Conservation (phyloP, 257 asterid species). For the Gentiana dahurica region DNA sequence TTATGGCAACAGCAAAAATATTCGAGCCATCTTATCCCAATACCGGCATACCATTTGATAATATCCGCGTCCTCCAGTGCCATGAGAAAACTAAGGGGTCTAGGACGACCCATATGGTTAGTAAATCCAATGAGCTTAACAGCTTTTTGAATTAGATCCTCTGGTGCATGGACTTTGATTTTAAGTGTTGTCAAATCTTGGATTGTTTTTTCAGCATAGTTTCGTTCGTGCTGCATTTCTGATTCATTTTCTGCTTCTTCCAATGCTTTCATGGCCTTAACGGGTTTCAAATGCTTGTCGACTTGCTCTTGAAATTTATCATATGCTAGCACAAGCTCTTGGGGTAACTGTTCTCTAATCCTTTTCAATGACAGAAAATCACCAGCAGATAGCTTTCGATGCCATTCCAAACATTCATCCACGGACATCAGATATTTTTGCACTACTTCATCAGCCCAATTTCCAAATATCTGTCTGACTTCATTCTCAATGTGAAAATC, state of each 20-base stretch:
- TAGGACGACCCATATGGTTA: conserved; percentile 89
- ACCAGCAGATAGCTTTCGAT: conserved; percentile 54
- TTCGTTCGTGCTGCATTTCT: conserved; percentile 64
- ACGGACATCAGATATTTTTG: conserved; percentile 45
- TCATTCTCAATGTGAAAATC: conserved; percentile 53
- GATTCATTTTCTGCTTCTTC: conserved; percentile 44
- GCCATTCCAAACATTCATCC: conserved; percentile 78
- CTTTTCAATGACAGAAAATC: conserved; percentile 65
- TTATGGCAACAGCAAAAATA: conserved; percentile 82
- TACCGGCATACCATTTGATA: conserved; percentile 86
- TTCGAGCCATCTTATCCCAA: conserved; percentile 86
- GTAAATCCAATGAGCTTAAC: conserved; percentile 63
- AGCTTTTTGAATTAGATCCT: conserved; percentile 52
- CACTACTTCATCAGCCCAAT: conserved; percentile 83
- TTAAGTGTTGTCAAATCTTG: conserved; percentile 58
- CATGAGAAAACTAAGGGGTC: conserved; percentile 64
- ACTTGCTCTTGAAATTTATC: conserved; percentile 69
- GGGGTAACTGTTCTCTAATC: conserved; percentile 74
- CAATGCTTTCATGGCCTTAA: conserved; percentile 45
- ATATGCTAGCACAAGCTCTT: conserved; percentile 59
- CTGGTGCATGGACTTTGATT: conserved; percentile 74
- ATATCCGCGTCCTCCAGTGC: conserved; percentile 78
- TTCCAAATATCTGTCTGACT: conserved; percentile 46
- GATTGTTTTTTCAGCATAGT: conserved; percentile 49
- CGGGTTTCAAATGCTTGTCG: conserved; percentile 59